Conservation (phyloP, 306 rosid genomes). For the Quercus berberidifolia region DNA sequence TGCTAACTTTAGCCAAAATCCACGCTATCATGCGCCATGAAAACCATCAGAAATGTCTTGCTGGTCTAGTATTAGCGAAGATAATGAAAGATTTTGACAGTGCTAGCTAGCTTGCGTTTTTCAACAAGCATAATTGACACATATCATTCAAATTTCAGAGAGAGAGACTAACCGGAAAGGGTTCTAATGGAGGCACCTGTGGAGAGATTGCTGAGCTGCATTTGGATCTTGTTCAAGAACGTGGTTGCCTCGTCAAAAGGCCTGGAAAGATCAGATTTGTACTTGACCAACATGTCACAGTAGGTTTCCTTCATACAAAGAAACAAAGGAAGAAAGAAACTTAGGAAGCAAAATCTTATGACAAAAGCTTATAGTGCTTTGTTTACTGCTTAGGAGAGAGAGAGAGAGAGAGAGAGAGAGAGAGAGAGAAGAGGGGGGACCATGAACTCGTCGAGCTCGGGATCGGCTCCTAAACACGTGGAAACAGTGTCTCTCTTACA, state of each 20-base stretch:
- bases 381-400: background rate
- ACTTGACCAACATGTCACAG: conserved; percentile 75
- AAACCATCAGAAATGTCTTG: background rate
- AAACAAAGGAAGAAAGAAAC: background rate
- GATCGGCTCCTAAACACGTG: conserved; percentile 97
- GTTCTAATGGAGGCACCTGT: conserved; percentile 47
- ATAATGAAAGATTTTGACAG: background rate
- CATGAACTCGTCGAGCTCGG: conserved; percentile 99
- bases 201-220: conserved; percentile 74
- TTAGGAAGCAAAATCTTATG: conserved; percentile 7
- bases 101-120: background rate
- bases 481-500: conserved; percentile 53
- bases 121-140: background rate
- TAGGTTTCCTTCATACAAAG: conserved; percentile 59
- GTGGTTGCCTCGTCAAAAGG: conserved; percentile 92
- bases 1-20: conserved; percentile 3
- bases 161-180: conserved; percentile 60
- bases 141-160: background rate
- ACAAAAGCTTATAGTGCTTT: conserved; percentile 17
- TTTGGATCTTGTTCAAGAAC: conserved; percentile 84
- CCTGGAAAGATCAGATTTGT: conserved; percentile 78
- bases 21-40: background rate
- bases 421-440: conserved; percentile 51
- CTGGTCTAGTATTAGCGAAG: background rate
- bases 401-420: conserved; percentile 5